Base-by-base conservation (phyloP, 495 filamentous ascomycete genomes). In the Gamarada debralockiae region DNA sequence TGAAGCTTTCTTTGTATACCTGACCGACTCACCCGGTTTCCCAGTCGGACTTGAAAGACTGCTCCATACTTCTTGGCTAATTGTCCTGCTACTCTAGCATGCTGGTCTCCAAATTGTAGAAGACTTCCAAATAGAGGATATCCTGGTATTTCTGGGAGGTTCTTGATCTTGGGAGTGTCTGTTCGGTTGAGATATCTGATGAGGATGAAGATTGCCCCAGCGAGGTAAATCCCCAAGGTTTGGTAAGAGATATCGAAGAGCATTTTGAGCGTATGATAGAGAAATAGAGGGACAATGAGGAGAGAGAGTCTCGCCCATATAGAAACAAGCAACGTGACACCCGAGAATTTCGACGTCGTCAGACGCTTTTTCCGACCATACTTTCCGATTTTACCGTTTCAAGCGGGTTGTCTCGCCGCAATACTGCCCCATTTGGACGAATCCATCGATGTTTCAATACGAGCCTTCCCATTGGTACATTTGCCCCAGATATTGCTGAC, bases 31-130 rank as follows among this genome's bases (percentile, higher is more conserved):
- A 81, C 81, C 67, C 70, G 78, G 53, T 85, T 86, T 12, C 83
- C 83, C 59, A 86, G 74, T 57, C 81, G 75, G 25, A 84, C 76
- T 60, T 87, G 83, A 64, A 85, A 86, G 6, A 87, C 82, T 0
- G 82, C 80, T 0, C 83, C 83, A 47, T 78, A 85, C 51, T 79
- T 80, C 61, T 81, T 74, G 8, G 75, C 77, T 74, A 80, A 82
- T 59, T 72, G 67, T 0, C 65, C 70, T 1, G 76, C 71, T 3
- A 77, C 73, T 6, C 64, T 74, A 1, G 77, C 80, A 67, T 86
- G 80, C 17, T 73, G 67, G 14, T 73, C 66, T 15, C 77, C 81
- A 23, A 87, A 67, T 53, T 84, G 76, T 2, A 84, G 58, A 8
- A 86, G 68, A 52, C 81, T 85, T 1, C 83, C 83, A 46, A 87